Percentiles rank a stretch among this genome's conserved stretches.
These are phyloP conservation scores for Suillus lakei DNA, from an alignment of 768 basidiomycete genomes.

Conservation along the genomic window DNA sequence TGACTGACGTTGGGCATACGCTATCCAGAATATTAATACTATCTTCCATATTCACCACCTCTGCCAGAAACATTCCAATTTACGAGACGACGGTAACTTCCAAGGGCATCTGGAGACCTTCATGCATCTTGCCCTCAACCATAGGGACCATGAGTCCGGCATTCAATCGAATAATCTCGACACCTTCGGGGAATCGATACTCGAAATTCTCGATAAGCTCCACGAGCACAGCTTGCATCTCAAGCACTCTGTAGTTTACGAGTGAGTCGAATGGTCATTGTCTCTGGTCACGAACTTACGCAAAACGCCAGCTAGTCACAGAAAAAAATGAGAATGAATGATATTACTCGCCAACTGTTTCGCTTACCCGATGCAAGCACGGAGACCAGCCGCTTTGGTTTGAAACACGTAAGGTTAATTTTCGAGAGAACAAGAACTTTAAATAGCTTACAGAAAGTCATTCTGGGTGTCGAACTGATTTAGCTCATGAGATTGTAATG, in stretches of 20 bases:
- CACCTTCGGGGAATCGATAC: constrained; percentile 36
- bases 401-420: neutral
- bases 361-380: constrained; percentile 16
- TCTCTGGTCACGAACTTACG: constrained; percentile 11
- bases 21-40: neutral
- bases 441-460: constrained; percentile 16
- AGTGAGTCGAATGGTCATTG: neutral
- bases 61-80: neutral
- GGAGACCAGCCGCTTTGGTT: constrained; percentile 14
- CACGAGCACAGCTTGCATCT: constrained; percentile 39
- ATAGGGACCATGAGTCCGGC: constrained; percentile 39
- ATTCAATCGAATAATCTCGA: constrained; percentile 35
- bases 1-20: neutral
- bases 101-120: constrained; percentile 41
- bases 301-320: constrained; percentile 16
- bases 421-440: neutral
- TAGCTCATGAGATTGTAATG: neutral
- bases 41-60: neutral
- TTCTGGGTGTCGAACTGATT: constrained; percentile 4
- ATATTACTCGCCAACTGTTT: neutral
- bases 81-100: constrained; percentile 25
- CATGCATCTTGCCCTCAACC: constrained; percentile 29
- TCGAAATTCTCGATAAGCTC: constrained; percentile 42
- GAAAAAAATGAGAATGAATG: neutral
- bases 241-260: constrained; percentile 29